Conservation (phyloP, 1,284 basidiomycete species). For the Ceratorhiza oryzae-sativae region DNA sequence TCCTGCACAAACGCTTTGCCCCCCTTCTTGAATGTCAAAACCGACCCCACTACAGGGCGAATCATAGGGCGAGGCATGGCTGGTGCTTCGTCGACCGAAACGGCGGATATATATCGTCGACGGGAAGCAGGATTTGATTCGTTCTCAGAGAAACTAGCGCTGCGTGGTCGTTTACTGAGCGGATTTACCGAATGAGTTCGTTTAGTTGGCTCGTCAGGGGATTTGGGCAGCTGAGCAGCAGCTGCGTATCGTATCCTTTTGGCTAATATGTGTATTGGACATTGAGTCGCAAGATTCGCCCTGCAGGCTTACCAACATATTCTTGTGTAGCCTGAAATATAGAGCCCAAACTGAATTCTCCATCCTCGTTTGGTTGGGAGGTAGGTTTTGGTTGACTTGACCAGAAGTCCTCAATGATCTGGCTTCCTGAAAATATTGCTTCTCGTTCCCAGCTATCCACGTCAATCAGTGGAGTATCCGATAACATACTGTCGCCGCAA, state of each 20-base stretch:
- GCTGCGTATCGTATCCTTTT: conserved; percentile 3
- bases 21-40: conserved; percentile 35
- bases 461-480: neutral
- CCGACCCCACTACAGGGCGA: conserved; percentile 21
- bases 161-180: conserved; percentile 18
- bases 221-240: neutral
- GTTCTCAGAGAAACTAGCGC: neutral
- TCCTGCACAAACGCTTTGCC: conserved; percentile 30
- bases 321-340: conserved; percentile 6
- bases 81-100: neutral
- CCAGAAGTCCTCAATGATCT: conserved; percentile 23
- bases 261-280: neutral
- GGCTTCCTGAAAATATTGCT: neutral
- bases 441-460: conserved; percentile 20
- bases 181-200: neutral
- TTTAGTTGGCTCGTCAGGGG: neutral
- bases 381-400: neutral
- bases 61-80: conserved; percentile 17
- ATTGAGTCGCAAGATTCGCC: neutral
- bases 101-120: conserved; percentile 10
- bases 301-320: conserved; percentile 8
- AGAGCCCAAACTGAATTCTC: conserved; percentile 4
- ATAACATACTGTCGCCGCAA: neutral
- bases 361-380: conserved; percentile 16
- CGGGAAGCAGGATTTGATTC: neutral